A percentile compares a stretch with the other conserved stretches of the same genome.
These are phyloP conservation scores for Corymbia maculata DNA, from an alignment of 345 rosid genomes.

Conservation along the genomic window DNA sequence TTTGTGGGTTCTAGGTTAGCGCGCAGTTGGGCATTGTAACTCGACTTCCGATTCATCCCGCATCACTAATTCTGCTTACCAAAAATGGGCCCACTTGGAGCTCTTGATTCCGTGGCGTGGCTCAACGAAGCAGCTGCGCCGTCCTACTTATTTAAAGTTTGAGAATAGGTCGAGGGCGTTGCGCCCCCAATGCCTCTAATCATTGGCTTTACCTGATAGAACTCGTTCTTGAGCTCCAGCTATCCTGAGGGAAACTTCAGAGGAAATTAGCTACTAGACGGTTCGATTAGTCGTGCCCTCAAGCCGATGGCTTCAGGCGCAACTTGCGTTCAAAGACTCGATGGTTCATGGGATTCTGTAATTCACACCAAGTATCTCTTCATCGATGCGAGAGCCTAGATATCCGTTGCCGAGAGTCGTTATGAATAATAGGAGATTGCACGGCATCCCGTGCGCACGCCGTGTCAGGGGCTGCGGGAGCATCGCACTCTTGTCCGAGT, in stretches of 20 bases:
- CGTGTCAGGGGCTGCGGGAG: background rate
- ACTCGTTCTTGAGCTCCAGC: background rate
- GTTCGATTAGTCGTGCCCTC: constrained; percentile 36
- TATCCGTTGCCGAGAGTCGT: background rate
- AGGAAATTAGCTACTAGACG: constrained; percentile 42
- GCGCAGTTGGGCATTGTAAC: background rate
- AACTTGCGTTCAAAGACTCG: background rate
- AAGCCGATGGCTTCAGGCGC: background rate
- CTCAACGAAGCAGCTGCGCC: too few species aligned
- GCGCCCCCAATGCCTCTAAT: background rate
- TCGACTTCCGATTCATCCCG: background rate
- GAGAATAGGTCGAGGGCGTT: too few species aligned
- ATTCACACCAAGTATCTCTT: background rate
- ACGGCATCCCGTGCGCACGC: background rate
- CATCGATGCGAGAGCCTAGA: background rate
- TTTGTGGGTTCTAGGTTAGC: background rate
- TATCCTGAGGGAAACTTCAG: background rate
- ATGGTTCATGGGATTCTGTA: background rate
- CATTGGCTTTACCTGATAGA: background rate
- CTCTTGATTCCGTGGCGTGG: too few species aligned
- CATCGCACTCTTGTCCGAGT: background rate
- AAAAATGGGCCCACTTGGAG: too few species aligned
- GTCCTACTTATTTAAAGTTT: too few species aligned
- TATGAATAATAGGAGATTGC: background rate
- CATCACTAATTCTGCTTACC: background rate